These are phyloP conservation scores for Candida nitratophila DNA, from an alignment of 805 yeast species.

Conservation along the genomic window DNA sequence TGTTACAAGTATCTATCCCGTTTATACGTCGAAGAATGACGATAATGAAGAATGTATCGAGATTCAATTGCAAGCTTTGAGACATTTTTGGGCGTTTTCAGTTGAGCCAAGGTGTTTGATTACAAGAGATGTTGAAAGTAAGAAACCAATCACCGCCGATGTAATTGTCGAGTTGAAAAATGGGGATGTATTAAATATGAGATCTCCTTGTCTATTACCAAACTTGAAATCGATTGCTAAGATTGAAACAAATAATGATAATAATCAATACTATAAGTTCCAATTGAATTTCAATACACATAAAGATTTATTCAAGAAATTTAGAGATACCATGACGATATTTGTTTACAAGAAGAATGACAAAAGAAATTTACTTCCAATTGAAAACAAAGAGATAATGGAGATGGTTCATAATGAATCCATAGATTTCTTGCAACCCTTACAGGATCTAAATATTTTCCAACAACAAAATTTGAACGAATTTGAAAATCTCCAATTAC, in stretches of 20 bases:
- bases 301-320: slow-evolving; percentile 26
- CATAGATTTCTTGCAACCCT: slow-evolving; percentile 5
- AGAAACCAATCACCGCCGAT: slow-evolving; percentile 43
- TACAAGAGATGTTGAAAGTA: slow-evolving; percentile 60
- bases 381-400: not conserved
- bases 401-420: not conserved
- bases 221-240: slow-evolving; percentile 39
- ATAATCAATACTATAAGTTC: slow-evolving; percentile 49
- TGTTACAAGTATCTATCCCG: slow-evolving; percentile 71
- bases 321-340: slow-evolving; percentile 38
- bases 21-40: slow-evolving; percentile 34
- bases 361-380: no score
- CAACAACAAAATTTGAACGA: slow-evolving; percentile 8
- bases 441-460: slow-evolving; percentile 15
- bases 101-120: slow-evolving; percentile 78
- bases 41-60: slow-evolving; percentile 28
- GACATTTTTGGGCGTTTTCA: slow-evolving; percentile 87
- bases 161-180: slow-evolving; percentile 28
- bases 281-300: slow-evolving; percentile 31
- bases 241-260: slow-evolving; percentile 36
- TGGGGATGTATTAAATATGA: slow-evolving; percentile 27
- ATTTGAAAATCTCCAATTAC: slow-evolving; percentile 11
- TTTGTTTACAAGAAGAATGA: slow-evolving; percentile 40
- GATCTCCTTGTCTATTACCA: slow-evolving; percentile 69
- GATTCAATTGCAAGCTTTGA: slow-evolving; percentile 72